Evolutionary conservation across 371 early-diverging fungal species (phyloP).

Genomic region (Dichotomocladium elegans): DNA sequence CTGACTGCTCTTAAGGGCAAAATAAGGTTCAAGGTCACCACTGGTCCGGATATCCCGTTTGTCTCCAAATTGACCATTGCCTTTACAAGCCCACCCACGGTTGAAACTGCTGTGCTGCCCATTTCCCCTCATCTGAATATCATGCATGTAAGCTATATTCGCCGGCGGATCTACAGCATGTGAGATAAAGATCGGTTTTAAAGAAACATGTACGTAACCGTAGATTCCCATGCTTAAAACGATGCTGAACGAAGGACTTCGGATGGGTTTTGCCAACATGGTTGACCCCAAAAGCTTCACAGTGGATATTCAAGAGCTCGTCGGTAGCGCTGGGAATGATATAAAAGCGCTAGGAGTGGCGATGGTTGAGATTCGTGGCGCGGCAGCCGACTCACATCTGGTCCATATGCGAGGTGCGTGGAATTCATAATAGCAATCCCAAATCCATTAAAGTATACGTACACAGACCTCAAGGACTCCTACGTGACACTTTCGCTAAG

Average conservation of each 20-base stretch:
- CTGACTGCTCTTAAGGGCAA: slow-evolving; percentile 37
- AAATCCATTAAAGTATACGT: background rate
- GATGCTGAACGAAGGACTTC: slow-evolving; percentile 35
- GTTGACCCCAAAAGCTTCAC: slow-evolving; percentile 46
- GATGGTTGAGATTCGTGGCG: slow-evolving; percentile 29
- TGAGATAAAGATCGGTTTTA: background rate
- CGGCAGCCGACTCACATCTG: slow-evolving; percentile 12
- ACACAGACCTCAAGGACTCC: slow-evolving; percentile 38
- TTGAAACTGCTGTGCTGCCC: slow-evolving; percentile 44
- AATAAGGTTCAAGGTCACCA: slow-evolving; percentile 35
- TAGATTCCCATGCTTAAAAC: slow-evolving; percentile 38
- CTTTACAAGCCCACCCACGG: slow-evolving; percentile 31
- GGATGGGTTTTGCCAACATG: slow-evolving; percentile 32
- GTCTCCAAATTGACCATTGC: slow-evolving; percentile 41
- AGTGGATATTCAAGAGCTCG: slow-evolving; percentile 26
- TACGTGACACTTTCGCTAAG: slow-evolving; percentile 36
- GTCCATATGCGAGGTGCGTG: slow-evolving; percentile 20
- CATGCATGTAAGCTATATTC: slow-evolving; percentile 41
- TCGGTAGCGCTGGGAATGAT: slow-evolving; percentile 28
- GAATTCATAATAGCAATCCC: background rate
- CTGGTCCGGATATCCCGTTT: slow-evolving; percentile 39
- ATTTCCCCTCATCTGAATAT: slow-evolving; percentile 37
- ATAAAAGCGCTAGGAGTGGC: slow-evolving; percentile 39
- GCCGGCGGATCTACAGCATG: too few relatives aligned
- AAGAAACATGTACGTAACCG: too few relatives aligned